phyloP scores from a whole-genome alignment of 2,329 filamentous ascomycete species.

The Penicillium sumatraense region DNA sequence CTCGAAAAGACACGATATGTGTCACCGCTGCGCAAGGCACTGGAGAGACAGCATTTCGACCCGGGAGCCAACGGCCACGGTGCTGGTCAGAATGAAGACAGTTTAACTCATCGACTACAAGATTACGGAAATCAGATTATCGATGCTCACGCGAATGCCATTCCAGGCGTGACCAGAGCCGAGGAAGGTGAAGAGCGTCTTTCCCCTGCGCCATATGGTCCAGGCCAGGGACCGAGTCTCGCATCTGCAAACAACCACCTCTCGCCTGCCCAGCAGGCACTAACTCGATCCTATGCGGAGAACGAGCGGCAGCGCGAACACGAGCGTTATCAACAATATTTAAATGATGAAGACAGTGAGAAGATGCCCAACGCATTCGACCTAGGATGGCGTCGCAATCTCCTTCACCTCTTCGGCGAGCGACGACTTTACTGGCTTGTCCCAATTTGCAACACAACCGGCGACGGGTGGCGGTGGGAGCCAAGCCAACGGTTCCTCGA shows the following conservation, averaged over 20 bases:
- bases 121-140: conserved; percentile 73
- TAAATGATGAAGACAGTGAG: conserved; percentile 86
- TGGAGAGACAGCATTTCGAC: conserved; percentile 67
- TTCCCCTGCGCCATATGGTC: conserved; percentile 38
- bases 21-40: conserved; percentile 72
- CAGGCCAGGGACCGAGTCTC: conserved; percentile 16
- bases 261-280: conserved; percentile 51
- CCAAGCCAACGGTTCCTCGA: conserved; percentile 78
- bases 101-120: conserved; percentile 53
- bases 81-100: conserved; percentile 36
- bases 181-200: conserved; percentile 75
- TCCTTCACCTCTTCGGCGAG: conserved; percentile 80
- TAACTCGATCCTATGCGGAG: conserved; percentile 55
- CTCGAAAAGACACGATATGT: conserved; percentile 95
- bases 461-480: conserved; percentile 95
- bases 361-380: conserved; percentile 94
- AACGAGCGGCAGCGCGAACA: conserved; percentile 68
- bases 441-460: conserved; percentile 81
- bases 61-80: conserved; percentile 41
- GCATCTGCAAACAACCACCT: conserved; percentile 22
- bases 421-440: conserved; percentile 74
- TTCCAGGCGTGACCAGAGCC: conserved; percentile 77
- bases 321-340: conserved; percentile 75
- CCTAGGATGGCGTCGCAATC: conserved; percentile 79
- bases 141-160: conserved; percentile 79